These are phyloP conservation scores for Phanerochaete carnosa DNA, from an alignment of 768 basidiomycete genomes.

Conservation along the genomic window DNA sequence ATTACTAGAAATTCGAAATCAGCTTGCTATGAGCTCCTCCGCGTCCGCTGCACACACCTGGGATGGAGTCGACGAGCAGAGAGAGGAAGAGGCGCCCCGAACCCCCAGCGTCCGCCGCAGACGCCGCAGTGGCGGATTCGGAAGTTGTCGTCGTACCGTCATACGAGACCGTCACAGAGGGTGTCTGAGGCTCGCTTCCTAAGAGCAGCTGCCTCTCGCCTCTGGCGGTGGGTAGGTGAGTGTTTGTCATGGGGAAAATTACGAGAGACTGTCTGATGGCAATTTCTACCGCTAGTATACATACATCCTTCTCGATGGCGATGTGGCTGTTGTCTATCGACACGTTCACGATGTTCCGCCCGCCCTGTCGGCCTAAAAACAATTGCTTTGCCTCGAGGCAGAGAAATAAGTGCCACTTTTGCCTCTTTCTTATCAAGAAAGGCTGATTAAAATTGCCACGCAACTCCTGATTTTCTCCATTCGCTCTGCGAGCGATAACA, in stretches of 20 bases:
- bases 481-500: slow-evolving; percentile 3
- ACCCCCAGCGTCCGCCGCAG: slow-evolving; percentile 11
- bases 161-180: slow-evolving; percentile 2
- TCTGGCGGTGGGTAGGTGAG: neutral
- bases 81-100: slow-evolving; percentile 38
- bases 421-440: neutral
- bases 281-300: slow-evolving; percentile 2
- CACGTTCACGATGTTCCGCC: neutral
- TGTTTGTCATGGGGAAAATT: neutral
- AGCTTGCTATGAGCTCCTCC: neutral
- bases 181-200: neutral
- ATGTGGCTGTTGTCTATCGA: neutral
- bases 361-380: neutral
- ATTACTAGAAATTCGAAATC: slow-evolving; percentile 41
- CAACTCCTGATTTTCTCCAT: neutral
- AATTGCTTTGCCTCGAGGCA: neutral
- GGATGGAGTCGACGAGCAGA: slow-evolving; percentile 54
- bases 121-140: slow-evolving; percentile 9
- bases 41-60: slow-evolving; percentile 33
- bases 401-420: neutral
- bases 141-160: slow-evolving; percentile 10
- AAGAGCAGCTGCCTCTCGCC: slow-evolving; percentile 22
- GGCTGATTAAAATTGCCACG: neutral
- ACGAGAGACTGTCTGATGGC: neutral
- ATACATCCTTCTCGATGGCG: neutral